These are phyloP conservation scores for Polychytrium aggregatum DNA, from an alignment of 192 early-diverging fungal genomes.

Conservation along the genomic window DNA sequence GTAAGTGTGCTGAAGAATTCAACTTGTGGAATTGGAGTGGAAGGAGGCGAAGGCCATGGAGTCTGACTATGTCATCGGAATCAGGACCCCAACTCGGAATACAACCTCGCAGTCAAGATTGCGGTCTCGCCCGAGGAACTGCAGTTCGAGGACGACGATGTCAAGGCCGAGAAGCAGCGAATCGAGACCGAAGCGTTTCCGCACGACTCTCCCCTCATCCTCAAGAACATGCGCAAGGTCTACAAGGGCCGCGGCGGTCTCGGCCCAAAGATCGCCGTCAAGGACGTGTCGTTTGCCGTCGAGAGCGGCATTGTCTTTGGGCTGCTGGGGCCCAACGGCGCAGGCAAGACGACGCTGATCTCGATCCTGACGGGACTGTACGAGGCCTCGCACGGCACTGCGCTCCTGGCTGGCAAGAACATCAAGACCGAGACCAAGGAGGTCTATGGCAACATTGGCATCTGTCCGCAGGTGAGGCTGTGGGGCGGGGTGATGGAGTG, in stretches of 20 bases:
- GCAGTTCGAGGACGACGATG: constrained; percentile 47
- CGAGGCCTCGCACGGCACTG: constrained; percentile 41
- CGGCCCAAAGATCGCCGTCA: constrained; percentile 47
- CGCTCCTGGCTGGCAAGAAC: constrained; percentile 49
- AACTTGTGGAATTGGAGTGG: too few species aligned
- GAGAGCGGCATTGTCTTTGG: constrained; percentile 35
- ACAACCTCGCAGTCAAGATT: constrained; percentile 21
- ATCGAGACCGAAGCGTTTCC: constrained; percentile 27
- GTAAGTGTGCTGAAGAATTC: too few species aligned
- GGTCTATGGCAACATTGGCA: constrained; percentile 55
- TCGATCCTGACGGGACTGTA: constrained; percentile 63
- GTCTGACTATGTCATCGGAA: constrained; percentile 22
- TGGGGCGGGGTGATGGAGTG: too few species aligned
- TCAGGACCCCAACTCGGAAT: constrained; percentile 44
- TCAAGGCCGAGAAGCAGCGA: constrained; percentile 43
- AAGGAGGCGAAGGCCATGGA: too few species aligned
- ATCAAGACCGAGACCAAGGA: constrained; percentile 36
- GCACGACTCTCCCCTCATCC: constrained; percentile 36
- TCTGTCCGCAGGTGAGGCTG: constrained; percentile 57
- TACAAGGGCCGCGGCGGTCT: constrained; percentile 27
- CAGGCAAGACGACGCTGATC: constrained; percentile 69
- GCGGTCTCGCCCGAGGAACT: constrained; percentile 5
- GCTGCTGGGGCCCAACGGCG: constrained; percentile 55
- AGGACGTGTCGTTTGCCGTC: constrained; percentile 52
- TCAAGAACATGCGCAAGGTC: constrained; percentile 53